Conservation (phyloP, 352 stramenopile genomes). For the Phytophthora cactorum region DNA sequence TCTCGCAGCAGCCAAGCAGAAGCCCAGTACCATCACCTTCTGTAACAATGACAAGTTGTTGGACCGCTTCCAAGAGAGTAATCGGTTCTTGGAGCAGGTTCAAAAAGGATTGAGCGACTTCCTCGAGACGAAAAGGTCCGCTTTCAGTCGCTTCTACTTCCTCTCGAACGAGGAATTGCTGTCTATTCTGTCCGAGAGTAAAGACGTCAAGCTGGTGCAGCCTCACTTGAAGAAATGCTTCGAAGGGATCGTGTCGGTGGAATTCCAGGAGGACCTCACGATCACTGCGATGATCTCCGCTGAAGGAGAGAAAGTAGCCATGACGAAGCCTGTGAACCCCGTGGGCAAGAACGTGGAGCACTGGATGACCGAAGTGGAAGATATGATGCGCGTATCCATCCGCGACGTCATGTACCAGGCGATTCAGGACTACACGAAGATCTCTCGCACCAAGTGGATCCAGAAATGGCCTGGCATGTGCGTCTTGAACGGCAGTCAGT, state of each 20-base stretch:
- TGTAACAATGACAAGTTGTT: constrained; percentile 94
- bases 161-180: constrained; percentile 95
- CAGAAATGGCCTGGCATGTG: constrained; percentile 95
- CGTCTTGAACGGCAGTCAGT: constrained; percentile 95
- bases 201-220: constrained; percentile 95
- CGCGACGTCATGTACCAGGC: constrained; percentile 92
- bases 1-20: constrained; percentile 82
- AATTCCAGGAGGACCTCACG: constrained; percentile 91
- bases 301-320: constrained; percentile 91
- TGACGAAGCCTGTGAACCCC: constrained; percentile 87
- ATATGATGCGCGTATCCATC: constrained; percentile 93
- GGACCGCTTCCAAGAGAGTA: constrained; percentile 93
- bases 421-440: constrained; percentile 92
- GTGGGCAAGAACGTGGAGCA: constrained; percentile 95
- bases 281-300: constrained; percentile 93
- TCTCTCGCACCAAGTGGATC: constrained; percentile 94
- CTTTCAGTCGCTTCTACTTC: constrained; percentile 96
- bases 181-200: constrained; percentile 95
- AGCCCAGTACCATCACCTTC: constrained; percentile 90
- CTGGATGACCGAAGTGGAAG: constrained; percentile 95
- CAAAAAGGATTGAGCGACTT: constrained; percentile 96
- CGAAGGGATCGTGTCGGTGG: constrained; percentile 93
- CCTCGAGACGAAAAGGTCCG: constrained; percentile 94
- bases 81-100: constrained; percentile 95
- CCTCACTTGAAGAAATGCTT: constrained; percentile 97